Evolutionary conservation across 2,329 filamentous ascomycete genomes (phyloP).

Genomic region (Trichoderma aggressivum): DNA sequence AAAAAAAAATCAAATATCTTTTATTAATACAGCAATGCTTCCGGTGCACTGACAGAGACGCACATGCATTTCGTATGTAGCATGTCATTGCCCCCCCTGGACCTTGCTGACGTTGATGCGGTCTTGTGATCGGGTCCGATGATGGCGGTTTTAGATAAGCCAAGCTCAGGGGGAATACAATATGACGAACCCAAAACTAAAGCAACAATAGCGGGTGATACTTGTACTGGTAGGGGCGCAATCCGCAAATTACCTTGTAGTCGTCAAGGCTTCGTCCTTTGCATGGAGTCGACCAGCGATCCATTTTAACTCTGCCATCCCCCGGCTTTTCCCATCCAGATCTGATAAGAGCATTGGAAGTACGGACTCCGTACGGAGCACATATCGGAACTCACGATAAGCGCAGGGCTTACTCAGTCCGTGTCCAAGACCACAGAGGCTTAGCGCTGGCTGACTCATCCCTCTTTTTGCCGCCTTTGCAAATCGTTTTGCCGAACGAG

Average conservation of each 20-base stretch:
- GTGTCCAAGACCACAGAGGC: slow-evolving; percentile 26
- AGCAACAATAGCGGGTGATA: not conserved
- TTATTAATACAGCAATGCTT: not conserved
- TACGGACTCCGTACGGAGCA: not conserved
- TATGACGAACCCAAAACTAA: not conserved
- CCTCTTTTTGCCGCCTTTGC: slow-evolving; percentile 20
- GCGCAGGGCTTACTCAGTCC: slow-evolving; percentile 9
- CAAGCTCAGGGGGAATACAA: not conserved
- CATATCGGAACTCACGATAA: not conserved
- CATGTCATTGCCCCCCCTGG: not conserved
- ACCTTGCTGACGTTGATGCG: slow-evolving; percentile 9
- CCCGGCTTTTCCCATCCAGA: not conserved
- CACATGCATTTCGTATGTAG: not conserved
- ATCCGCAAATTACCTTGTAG: not conserved
- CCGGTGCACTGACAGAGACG: not conserved
- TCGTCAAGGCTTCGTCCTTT: not conserved
- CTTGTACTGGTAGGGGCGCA: not conserved
- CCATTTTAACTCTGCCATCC: not conserved
- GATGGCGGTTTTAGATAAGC: slow-evolving; percentile 2
- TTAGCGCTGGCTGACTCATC: slow-evolving; percentile 18
- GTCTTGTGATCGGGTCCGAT: slow-evolving; percentile 17
- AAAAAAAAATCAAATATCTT: not conserved
- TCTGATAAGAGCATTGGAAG: not conserved
- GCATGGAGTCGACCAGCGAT: not conserved
- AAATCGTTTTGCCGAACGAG: slow-evolving; percentile 35